A percentile compares a stretch with the other conserved stretches of the same genome.
These are phyloP conservation scores for Pythium volutum DNA, from an alignment of 352 stramenopile species.

Conservation along the genomic window DNA sequence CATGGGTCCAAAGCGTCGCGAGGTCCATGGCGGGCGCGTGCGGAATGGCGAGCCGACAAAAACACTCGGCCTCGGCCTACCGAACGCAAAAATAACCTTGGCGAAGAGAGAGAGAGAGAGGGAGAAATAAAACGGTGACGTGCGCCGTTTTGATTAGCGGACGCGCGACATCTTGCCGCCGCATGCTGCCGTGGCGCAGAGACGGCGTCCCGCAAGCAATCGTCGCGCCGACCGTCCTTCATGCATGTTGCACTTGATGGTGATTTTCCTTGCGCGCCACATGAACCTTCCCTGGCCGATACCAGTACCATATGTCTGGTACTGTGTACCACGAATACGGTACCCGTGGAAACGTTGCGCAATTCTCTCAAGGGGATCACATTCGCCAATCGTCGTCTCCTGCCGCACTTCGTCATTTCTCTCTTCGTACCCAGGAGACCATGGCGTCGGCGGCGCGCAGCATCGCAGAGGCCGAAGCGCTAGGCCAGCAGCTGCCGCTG, in stretches of 20 bases:
- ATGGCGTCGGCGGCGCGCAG: constrained; percentile 17
- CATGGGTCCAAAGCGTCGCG: constrained; percentile 44
- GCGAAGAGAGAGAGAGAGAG: too few species aligned
- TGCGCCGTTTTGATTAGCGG: too few species aligned
- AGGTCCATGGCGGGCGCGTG: constrained; percentile 40
- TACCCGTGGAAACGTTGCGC: constrained; percentile 5
- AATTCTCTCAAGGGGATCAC: not conserved
- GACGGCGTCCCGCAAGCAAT: too few species aligned
- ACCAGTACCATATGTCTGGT: not conserved
- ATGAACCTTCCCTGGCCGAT: constrained; percentile 1
- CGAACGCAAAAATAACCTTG: not conserved
- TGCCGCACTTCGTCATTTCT: not conserved
- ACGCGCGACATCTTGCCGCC: too few species aligned
- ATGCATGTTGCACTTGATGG: not conserved
- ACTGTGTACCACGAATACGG: not conserved
- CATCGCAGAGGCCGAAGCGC: constrained; percentile 11
- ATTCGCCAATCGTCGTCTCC: not conserved
- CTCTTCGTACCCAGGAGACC: not conserved
- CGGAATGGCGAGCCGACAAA: not conserved
- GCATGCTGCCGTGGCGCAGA: too few species aligned
- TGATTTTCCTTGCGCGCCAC: not conserved
- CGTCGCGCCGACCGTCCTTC: too few species aligned
- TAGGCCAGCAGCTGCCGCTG: constrained; percentile 27
- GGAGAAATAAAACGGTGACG: not conserved
- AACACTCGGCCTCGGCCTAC: too few species aligned